phyloP scores from a whole-genome alignment of 208 protist genomes.

The Trypanosoma brucei region DNA sequence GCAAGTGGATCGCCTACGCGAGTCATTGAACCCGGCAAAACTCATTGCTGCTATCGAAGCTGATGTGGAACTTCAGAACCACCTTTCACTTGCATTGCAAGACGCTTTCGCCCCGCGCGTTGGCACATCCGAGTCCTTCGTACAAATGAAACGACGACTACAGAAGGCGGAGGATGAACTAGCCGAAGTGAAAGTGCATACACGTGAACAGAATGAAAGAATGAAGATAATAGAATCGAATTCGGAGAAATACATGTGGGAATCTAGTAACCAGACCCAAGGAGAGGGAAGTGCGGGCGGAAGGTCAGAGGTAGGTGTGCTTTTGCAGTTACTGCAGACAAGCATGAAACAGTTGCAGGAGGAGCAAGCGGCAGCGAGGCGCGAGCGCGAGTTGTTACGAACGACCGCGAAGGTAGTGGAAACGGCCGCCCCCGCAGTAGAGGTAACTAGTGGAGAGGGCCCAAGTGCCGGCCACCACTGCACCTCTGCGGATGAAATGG shows the following conservation, averaged over 20 bases:
- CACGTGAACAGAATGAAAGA: slow-evolving; percentile 4
- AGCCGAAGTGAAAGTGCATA: neutral
- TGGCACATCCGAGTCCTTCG: neutral
- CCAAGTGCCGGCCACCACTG: neutral
- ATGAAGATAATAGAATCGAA: neutral
- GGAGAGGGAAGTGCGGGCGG: neutral
- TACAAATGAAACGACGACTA: neutral
- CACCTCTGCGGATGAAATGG: neutral
- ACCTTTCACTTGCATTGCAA: slow-evolving; percentile 2
- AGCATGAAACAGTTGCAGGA: slow-evolving; percentile 12
- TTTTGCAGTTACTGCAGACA: slow-evolving; percentile 11
- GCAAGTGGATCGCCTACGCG: slow-evolving; percentile 7
- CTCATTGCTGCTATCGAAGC: slow-evolving; percentile 5
- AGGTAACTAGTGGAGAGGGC: slow-evolving; percentile 9
- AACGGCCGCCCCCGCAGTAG: neutral
- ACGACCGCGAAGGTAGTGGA: neutral
- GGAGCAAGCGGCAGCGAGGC: slow-evolving; percentile 1
- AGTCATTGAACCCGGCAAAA: neutral
- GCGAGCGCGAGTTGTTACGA: slow-evolving; percentile 6
- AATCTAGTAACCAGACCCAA: neutral
- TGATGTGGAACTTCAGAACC: slow-evolving; percentile 2
- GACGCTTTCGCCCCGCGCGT: slow-evolving; percentile 1
- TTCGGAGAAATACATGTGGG: neutral
- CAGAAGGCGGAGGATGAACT: slow-evolving; percentile 7
- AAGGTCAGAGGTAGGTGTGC: neutral